Conservation (phyloP, 1,284 basidiomycete genomes). For the Sporisorium iseilematis-ciliati region DNA sequence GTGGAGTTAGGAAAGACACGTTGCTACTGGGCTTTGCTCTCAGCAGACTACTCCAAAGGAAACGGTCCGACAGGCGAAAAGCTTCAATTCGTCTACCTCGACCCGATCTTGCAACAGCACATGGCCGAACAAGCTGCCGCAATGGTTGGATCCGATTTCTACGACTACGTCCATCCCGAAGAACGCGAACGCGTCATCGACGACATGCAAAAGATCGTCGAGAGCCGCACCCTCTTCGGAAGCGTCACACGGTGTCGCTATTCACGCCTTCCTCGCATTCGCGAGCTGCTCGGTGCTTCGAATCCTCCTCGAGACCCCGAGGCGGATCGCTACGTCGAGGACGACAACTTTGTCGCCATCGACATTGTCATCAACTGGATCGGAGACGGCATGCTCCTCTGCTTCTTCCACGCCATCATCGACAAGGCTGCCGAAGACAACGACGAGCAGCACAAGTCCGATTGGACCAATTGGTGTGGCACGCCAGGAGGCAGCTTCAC, state of each 20-base stretch:
- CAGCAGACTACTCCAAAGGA: conserved; percentile 32
- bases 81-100: conserved; percentile 86
- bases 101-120: conserved; percentile 84
- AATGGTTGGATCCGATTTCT: conserved; percentile 81
- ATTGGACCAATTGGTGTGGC: conserved; percentile 96
- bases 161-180: conserved; percentile 89
- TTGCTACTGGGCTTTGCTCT: conserved; percentile 58
- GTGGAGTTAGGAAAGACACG: conserved; percentile 48
- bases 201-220: conserved; percentile 83
- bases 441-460: conserved; percentile 79
- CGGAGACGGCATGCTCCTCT: conserved; percentile 87
- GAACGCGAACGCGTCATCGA: conserved; percentile 74
- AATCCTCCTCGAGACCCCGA: conserved; percentile 72
- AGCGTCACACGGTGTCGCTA: conserved; percentile 84
- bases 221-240: conserved; percentile 85
- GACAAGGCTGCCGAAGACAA: conserved; percentile 80
- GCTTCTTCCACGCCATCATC: conserved; percentile 91
- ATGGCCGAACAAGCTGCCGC: conserved; percentile 78
- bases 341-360: conserved; percentile 85
- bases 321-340: conserved; percentile 78
- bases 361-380: conserved; percentile 96
- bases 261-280: conserved; percentile 71
- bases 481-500: conserved; percentile 73
- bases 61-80: conserved; percentile 69
- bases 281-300: conserved; percentile 71